These are phyloP conservation scores for Tulasnella sp. DNA, from an alignment of 768 basidiomycete genomes.

Conservation along the genomic window DNA sequence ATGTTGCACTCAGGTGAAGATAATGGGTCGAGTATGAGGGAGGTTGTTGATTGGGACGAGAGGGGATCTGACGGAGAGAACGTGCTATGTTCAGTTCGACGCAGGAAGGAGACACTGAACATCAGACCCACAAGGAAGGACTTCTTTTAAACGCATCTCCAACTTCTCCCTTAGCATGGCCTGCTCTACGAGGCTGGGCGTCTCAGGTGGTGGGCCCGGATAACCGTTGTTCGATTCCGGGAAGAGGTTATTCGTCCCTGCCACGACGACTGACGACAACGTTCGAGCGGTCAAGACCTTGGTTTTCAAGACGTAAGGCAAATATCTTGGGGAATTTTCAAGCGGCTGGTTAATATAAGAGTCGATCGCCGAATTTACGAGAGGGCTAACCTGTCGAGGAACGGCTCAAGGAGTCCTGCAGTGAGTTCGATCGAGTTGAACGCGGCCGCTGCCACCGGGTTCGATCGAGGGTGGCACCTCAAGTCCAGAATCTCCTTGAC, in stretches of 20 bases:
- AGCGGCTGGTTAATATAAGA: neutral
- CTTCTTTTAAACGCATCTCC: slow-evolving; percentile 47
- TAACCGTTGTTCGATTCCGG: slow-evolving; percentile 70
- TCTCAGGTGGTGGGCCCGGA: slow-evolving; percentile 70
- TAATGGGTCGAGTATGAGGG: slow-evolving; percentile 62
- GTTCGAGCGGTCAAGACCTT: slow-evolving; percentile 57
- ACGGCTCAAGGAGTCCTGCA: slow-evolving; percentile 53
- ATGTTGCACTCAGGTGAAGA: slow-evolving; percentile 70
- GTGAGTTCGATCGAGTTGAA: slow-evolving; percentile 55
- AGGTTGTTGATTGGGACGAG: slow-evolving; percentile 48
- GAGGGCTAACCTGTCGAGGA: slow-evolving; percentile 60
- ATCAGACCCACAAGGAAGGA: slow-evolving; percentile 48
- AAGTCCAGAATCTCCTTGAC: slow-evolving; percentile 50
- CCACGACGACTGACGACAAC: slow-evolving; percentile 57
- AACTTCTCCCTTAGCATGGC: slow-evolving; percentile 54
- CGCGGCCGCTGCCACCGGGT: slow-evolving; percentile 54
- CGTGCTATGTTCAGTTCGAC: neutral
- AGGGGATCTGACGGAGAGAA: slow-evolving; percentile 45
- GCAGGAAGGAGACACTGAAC: slow-evolving; percentile 42
- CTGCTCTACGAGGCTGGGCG: slow-evolving; percentile 80
- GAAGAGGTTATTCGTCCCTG: slow-evolving; percentile 74
- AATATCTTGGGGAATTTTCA: slow-evolving; percentile 51
- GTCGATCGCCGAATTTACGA: neutral
- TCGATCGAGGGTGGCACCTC: slow-evolving; percentile 42
- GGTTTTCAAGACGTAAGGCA: slow-evolving; percentile 67